Evolutionary conservation across 2,329 filamentous ascomycete species (phyloP), one percentile per base, ranked within the genome.

Genomic region (Apiospora hydei): DNA sequence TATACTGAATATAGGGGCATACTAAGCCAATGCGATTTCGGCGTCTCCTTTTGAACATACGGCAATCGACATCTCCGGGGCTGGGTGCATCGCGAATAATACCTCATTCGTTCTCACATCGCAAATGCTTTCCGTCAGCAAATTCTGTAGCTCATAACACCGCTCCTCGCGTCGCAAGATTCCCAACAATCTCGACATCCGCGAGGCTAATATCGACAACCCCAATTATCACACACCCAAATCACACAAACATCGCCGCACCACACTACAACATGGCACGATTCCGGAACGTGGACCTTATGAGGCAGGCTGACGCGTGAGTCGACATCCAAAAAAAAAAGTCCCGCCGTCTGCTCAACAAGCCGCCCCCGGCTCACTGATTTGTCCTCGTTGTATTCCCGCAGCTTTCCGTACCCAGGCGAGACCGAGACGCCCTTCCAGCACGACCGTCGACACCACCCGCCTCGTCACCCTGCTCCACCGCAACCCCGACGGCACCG

Each of bases 331-430:
- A 70, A 67, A 70, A 67, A 67, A 70, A 67, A 70, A 67, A 67
- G 57, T 49, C 38, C n/a, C 68, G 34, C 43, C 44, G 34, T 44
- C 24, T 64, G 57, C 57, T 64, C 57, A 41, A 41, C 68, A 44
- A 43, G 30, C 21, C 18, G 24, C 21, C 38, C 44, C 26, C 34
- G 3, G 38, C 6, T 46, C n/a, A 67, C 66, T 21, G 16, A 44
- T 34, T 18, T 47, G 41, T 11, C 41, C 8, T 11, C 10, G 26
- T 68, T 38, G 16, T 61, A 47, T 44, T 21, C 6, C 46, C 71
- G 67, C 77, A 96, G 93, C 78, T 97, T 97, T 78, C 95, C 95
- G 1, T 94, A 97, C 82, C 87, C 88, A 71, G 86, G 92, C 71
- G 86, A 85, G 71, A 85, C 91, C 75, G 87, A 89, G 13, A 80